A percentile compares a stretch with the other conserved stretches of the same genome.
Conservation (phyloP, 1,139 yeast species). For the Geotrichum carabidarum region DNA sequence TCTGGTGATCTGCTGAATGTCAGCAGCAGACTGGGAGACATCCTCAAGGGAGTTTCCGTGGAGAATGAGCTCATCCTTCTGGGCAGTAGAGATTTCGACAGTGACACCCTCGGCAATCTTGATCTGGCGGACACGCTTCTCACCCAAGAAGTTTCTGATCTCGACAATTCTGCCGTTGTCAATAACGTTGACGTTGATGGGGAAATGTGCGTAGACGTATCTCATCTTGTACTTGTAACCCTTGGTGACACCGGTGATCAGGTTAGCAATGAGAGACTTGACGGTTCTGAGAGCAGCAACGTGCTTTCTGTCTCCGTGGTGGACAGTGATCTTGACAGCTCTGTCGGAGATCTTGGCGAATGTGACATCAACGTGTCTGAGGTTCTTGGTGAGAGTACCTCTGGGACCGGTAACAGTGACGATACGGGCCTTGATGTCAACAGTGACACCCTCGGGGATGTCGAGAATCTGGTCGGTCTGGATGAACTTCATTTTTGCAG, state of each 20-base stretch:
- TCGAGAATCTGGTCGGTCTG: slow-evolving; percentile 89
- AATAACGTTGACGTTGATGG: slow-evolving; percentile 92
- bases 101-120: slow-evolving; percentile 87
- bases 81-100: slow-evolving; percentile 73
- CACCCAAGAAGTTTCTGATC: slow-evolving; percentile 99
- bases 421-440: slow-evolving; percentile 85
- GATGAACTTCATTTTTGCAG: slow-evolving; percentile 72
- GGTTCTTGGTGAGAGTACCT: slow-evolving; percentile 87
- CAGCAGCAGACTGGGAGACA: slow-evolving; percentile 98
- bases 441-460: slow-evolving; percentile 92
- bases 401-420: slow-evolving; percentile 97
- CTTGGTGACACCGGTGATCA: slow-evolving; percentile 97
- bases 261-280: slow-evolving; percentile 87
- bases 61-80: slow-evolving; percentile 91
- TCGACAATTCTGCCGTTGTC: slow-evolving; percentile 77
- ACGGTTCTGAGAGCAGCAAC: slow-evolving; percentile 99
- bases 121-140: slow-evolving; percentile 89
- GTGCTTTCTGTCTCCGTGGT: slow-evolving; percentile 99
- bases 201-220: slow-evolving; percentile 99
- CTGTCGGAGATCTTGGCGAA: slow-evolving; percentile 69
- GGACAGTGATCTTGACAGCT: slow-evolving; percentile 83
- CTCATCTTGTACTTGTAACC: slow-evolving; percentile 99
- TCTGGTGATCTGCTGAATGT: slow-evolving; percentile 95
- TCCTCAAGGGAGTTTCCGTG: slow-evolving; percentile 96
- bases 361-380: slow-evolving; percentile 93